A percentile compares a stretch with the other conserved stretches of the same genome.
phyloP scores from a whole-genome alignment of 768 basidiomycete genomes.

The Clitopilus passeckerianus region DNA sequence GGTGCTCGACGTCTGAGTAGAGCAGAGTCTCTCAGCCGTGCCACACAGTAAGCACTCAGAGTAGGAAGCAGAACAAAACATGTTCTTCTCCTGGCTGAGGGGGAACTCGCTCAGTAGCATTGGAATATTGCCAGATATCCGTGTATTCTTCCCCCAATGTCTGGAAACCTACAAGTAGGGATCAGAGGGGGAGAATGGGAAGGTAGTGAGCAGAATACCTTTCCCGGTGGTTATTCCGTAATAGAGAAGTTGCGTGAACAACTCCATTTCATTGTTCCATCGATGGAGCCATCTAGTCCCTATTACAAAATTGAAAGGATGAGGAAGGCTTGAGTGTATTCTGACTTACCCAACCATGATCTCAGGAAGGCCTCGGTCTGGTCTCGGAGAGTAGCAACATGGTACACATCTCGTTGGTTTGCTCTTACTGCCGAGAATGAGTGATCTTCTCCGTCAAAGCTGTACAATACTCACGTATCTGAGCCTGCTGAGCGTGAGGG shows the following conservation, averaged over 20 bases:
- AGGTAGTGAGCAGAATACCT: slow-evolving; percentile 36
- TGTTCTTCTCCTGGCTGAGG: slow-evolving; percentile 39
- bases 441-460: slow-evolving; percentile 8
- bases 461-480: slow-evolving; percentile 59
- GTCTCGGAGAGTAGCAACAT: slow-evolving; percentile 69
- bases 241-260: slow-evolving; percentile 63
- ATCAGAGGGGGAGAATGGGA: not conserved
- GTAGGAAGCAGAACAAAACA: slow-evolving; percentile 63
- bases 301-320: slow-evolving; percentile 20
- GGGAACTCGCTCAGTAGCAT: slow-evolving; percentile 32
- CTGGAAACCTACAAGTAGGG: slow-evolving; percentile 52
- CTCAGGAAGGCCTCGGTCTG: slow-evolving; percentile 72
- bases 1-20: slow-evolving; percentile 31
- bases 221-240: slow-evolving; percentile 71
- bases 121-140: slow-evolving; percentile 71
- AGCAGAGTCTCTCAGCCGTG: slow-evolving; percentile 39
- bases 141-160: slow-evolving; percentile 92
- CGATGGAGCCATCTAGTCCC: slow-evolving; percentile 76
- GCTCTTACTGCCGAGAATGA: slow-evolving; percentile 57
- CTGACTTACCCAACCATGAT: slow-evolving; percentile 65
- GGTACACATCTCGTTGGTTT: slow-evolving; percentile 78
- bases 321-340: not conserved
- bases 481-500: slow-evolving; percentile 77
- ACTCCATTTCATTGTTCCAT: slow-evolving; percentile 79
- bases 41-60: slow-evolving; percentile 58